phyloP scores from a whole-genome alignment of 1,284 basidiomycete genomes.

The Grifola frondosa region DNA sequence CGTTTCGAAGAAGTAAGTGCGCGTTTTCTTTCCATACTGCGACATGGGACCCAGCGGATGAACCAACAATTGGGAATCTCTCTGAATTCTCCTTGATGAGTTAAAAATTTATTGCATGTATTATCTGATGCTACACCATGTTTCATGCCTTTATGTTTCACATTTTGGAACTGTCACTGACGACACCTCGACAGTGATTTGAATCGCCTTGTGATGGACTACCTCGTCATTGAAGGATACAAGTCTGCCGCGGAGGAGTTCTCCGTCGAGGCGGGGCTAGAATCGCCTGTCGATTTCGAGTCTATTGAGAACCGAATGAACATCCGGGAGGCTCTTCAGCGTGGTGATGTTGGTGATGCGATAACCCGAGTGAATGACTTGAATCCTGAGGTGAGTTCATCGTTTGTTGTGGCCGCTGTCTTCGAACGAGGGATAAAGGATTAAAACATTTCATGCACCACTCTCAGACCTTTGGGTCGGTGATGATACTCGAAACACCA shows the following conservation, averaged over 20 bases:
- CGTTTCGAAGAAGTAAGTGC: constrained; percentile 74
- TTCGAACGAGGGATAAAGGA: constrained; percentile 47
- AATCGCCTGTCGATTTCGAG: constrained; percentile 80
- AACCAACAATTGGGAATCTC: constrained; percentile 84
- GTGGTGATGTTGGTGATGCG: constrained; percentile 93
- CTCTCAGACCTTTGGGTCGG: constrained; percentile 79
- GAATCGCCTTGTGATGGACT: constrained; percentile 96
- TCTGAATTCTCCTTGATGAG: constrained; percentile 71
- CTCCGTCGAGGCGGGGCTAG: constrained; percentile 81
- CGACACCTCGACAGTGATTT: constrained; percentile 65
- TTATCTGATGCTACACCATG: constrained; percentile 60
- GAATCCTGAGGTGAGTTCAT: constrained; percentile 86
- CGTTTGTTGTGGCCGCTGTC: constrained; percentile 8
- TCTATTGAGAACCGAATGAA: constrained; percentile 93
- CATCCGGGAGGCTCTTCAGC: constrained; percentile 91
- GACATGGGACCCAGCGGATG: constrained; percentile 44
- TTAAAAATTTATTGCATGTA: constrained; percentile 64
- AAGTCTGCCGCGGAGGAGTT: constrained; percentile 95
- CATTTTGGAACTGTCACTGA: constrained; percentile 36
- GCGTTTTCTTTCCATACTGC: constrained; percentile 8
- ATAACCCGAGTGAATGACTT: constrained; percentile 93
- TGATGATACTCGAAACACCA: constrained; percentile 74
- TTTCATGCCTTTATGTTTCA: constrained; percentile 18
- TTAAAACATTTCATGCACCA: constrained; percentile 98
- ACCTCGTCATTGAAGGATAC: constrained; percentile 96